phyloP scores from a whole-genome alignment of 2,329 filamentous ascomycete genomes.

The Daldinia sp. region DNA sequence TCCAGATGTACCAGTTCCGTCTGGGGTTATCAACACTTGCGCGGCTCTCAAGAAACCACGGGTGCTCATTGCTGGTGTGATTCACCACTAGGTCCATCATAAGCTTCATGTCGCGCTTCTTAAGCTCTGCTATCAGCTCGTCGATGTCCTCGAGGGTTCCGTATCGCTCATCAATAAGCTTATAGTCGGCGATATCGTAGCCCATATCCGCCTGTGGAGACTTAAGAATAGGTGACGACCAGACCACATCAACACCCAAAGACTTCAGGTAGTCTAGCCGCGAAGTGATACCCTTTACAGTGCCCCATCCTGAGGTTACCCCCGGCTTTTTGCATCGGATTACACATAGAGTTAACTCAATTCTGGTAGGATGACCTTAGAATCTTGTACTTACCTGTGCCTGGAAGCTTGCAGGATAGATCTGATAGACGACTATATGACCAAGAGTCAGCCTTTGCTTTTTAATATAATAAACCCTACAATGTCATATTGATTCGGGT shows the following conservation, averaged over 20 bases:
- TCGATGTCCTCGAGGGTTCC: conserved; percentile 76
- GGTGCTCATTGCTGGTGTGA: conserved; percentile 78
- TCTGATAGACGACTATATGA: conserved; percentile 37
- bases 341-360: conserved; percentile 14
- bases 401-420: conserved; percentile 42
- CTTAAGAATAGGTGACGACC: conserved; percentile 75
- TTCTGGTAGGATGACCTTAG: not conserved
- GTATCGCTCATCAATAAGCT: conserved; percentile 73
- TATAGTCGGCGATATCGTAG: conserved; percentile 77
- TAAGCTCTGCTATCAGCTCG: conserved; percentile 68
- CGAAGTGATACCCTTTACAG: conserved; percentile 72
- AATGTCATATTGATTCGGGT: not conserved
- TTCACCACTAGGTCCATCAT: conserved; percentile 84
- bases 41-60: conserved; percentile 77
- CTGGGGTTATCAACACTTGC: conserved; percentile 72
- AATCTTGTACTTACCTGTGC: conserved; percentile 32
- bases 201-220: conserved; percentile 76
- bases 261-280: conserved; percentile 71
- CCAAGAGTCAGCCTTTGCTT: not conserved
- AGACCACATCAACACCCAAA: conserved; percentile 73
- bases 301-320: conserved; percentile 63
- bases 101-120: conserved; percentile 74
- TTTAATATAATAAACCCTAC: not conserved
- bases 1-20: conserved; percentile 76
- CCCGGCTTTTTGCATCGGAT: conserved; percentile 32